Evolutionary conservation across 1,284 basidiomycete species (phyloP), one percentile per base, ranked within the genome.

Genomic region (Kalmanozyma brasiliensis): DNA sequence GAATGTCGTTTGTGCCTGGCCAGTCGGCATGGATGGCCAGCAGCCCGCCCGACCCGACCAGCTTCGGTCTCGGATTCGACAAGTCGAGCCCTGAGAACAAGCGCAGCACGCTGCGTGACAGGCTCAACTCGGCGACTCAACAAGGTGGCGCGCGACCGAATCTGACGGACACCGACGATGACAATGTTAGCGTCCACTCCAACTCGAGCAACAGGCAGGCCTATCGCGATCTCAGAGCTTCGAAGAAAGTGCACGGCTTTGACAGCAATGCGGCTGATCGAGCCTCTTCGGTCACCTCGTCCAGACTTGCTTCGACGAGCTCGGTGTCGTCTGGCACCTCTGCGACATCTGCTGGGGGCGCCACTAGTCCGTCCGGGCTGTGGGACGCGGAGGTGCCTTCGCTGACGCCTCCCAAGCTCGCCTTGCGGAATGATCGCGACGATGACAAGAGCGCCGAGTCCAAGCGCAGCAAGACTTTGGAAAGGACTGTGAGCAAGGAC

Each of bases 21-120:
- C 49, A 64, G 37, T 66, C 66, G 16, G 62, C 56, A 1, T 74
- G 72, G 72, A 43, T 71, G 4, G 64, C 66, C 16, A 68, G 63
- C 51, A 69, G 64, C 46, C 67, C 67, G 8, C 67, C 67, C 4
- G 72, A 74, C 33, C 72, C 72, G 2, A 62, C 63, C 8, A 66
- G 64, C 34, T 53, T 67, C 22, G 72, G 72, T 10, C 57, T 67
- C 1, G 72, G 72, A 13, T 52, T 72, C 40, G 69, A 72, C 44
- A 60, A 49, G 45, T 42, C 60, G 2, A 71, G 63, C 35, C 68
- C 62, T 2, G 68, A 71, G 22, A 49, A 66, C 22, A 51, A 44
- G 6, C 55, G 52, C 46, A 51, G 37, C 23, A 40, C 29, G 0
- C 16, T 8, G 10, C 46, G 49, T 3, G 49, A 55, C 49, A 56